Evolutionary conservation across 2,329 filamentous ascomycete genomes (phyloP).

Genomic region (Proliferodiscus dingleyae): DNA sequence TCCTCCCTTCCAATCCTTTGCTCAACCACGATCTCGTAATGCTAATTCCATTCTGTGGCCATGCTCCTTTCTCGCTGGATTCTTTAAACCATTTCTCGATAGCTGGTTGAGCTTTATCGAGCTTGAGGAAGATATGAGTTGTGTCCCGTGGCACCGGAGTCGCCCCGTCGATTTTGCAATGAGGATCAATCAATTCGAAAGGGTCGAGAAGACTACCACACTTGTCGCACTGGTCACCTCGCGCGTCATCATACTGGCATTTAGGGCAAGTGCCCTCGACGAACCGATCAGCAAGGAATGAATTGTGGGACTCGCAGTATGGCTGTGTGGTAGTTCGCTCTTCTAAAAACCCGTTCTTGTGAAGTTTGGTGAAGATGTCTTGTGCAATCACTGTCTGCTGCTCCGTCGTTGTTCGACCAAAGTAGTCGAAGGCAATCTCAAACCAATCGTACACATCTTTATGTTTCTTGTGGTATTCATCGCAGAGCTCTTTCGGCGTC

Average conservation of each 20-base stretch:
- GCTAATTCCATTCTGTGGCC: slow-evolving; percentile 68
- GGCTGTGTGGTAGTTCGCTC: slow-evolving; percentile 85
- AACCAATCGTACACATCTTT: slow-evolving; percentile 95
- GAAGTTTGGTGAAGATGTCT: slow-evolving; percentile 80
- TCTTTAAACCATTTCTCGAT: slow-evolving; percentile 74
- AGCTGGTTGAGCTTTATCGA: slow-evolving; percentile 75
- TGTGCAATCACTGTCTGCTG: slow-evolving; percentile 92
- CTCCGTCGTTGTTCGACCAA: slow-evolving; percentile 83
- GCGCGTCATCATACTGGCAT: slow-evolving; percentile 66
- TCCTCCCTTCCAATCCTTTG: slow-evolving; percentile 78
- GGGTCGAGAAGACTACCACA: slow-evolving; percentile 60
- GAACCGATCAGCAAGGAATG: slow-evolving; percentile 81
- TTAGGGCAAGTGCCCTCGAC: slow-evolving; percentile 75
- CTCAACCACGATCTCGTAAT: slow-evolving; percentile 80
- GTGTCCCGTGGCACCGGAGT: slow-evolving; percentile 76
- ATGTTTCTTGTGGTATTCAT: slow-evolving; percentile 89
- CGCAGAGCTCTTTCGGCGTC: slow-evolving; percentile 78
- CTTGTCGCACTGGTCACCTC: slow-evolving; percentile 70
- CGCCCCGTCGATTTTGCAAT: slow-evolving; percentile 85
- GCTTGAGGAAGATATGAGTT: slow-evolving; percentile 83
- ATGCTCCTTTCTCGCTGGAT: slow-evolving; percentile 67
- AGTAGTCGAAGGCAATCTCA: slow-evolving; percentile 89
- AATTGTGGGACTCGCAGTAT: slow-evolving; percentile 74
- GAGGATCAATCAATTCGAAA: slow-evolving; percentile 69
- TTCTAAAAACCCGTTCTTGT: slow-evolving; percentile 82